Conservation (phyloP, 1,284 basidiomycete species). For the Phellopilus nigrolimitatus region DNA sequence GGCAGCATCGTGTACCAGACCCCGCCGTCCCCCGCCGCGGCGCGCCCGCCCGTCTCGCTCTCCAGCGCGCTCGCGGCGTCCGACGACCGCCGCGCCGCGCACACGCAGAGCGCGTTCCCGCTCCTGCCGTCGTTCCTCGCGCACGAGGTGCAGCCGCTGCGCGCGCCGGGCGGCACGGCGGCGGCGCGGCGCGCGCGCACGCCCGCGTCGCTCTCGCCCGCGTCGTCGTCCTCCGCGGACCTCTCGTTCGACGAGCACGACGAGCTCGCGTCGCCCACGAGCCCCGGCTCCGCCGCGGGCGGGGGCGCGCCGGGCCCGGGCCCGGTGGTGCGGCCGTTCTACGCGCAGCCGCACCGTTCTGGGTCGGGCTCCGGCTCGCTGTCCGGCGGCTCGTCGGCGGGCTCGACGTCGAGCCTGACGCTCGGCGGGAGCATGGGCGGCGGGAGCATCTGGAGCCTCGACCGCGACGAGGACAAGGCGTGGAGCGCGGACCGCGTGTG, state of each 20-base stretch:
- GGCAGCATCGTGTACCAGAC: constrained; percentile 22
- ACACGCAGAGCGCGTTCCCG: constrained; percentile 30
- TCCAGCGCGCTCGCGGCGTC: constrained; percentile 31
- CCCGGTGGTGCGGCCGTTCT: constrained; percentile 1
- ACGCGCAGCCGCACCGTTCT: constrained; percentile 10
- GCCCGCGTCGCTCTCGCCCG: constrained; percentile 47
- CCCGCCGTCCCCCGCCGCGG: constrained; percentile 11
- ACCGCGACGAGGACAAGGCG: constrained; percentile 58
- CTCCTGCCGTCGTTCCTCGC: constrained; percentile 69
- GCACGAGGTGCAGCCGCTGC: constrained; percentile 57
- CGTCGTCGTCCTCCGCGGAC: constrained; percentile 59
- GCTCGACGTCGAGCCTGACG: constrained; percentile 30
- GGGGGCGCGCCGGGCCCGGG: neutral
- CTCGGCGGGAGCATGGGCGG: constrained; percentile 28
- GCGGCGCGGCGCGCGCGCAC: constrained; percentile 12
- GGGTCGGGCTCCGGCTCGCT: constrained; percentile 19
- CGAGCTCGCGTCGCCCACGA: constrained; percentile 3
- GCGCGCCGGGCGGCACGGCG: neutral
- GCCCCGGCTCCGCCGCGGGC: no score
- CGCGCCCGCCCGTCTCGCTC: constrained; percentile 4
- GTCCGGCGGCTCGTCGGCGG: constrained; percentile 20
- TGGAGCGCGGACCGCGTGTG: constrained; percentile 14
- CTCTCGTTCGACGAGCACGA: constrained; percentile 49
- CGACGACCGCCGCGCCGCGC: constrained; percentile 31
- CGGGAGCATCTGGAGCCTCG: constrained; percentile 66